A percentile compares a stretch with the other conserved stretches of the same genome.
Evolutionary conservation across 176 grass and related monocot species (phyloP).

Genomic region (Tillandsia leiboldiana): DNA sequence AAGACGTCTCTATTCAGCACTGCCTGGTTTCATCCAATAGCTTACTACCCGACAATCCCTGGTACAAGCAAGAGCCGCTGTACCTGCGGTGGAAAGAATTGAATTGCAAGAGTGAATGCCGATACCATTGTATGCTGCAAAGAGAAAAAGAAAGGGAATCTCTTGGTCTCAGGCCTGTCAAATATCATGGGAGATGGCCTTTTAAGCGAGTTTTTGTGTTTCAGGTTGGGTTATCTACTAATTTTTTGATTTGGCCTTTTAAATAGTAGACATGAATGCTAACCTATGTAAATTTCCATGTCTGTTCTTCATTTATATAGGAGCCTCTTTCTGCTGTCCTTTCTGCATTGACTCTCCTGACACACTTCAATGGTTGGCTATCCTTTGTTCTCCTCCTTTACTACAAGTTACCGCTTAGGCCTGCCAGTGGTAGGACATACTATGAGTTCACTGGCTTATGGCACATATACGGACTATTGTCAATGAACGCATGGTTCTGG

Average conservation of each 20-base stretch:
- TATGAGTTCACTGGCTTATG: slow-evolving; percentile 83
- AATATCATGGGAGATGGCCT: slow-evolving; percentile 94
- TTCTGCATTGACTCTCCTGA: slow-evolving; percentile 65
- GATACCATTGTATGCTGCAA: slow-evolving; percentile 87
- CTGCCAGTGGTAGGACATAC: slow-evolving; percentile 53
- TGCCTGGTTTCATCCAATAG: slow-evolving; percentile 37
- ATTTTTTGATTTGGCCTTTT: not conserved
- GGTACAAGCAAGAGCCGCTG: slow-evolving; percentile 72
- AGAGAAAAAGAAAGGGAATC: slow-evolving; percentile 59
- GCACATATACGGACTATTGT: slow-evolving; percentile 73
- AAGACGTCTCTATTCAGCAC: slow-evolving; percentile 48
- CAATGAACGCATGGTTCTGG: slow-evolving; percentile 98
- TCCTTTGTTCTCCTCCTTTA: slow-evolving; percentile 76
- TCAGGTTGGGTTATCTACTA: slow-evolving; percentile 39
- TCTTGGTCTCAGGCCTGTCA: slow-evolving; percentile 47
- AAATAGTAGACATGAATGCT: not conserved
- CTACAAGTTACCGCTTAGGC: slow-evolving; percentile 72
- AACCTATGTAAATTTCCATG: not conserved
- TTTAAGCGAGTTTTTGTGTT: slow-evolving; percentile 69
- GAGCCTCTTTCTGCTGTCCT: slow-evolving; percentile 73
- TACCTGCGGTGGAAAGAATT: slow-evolving; percentile 94
- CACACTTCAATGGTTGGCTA: slow-evolving; percentile 88
- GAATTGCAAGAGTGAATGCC: slow-evolving; percentile 85
- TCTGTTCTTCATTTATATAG: slow-evolving; percentile 18
- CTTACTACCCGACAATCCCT: slow-evolving; percentile 37